Conservation (phyloP, 345 rosid species). For the Rhodomyrtus tomentosa region DNA sequence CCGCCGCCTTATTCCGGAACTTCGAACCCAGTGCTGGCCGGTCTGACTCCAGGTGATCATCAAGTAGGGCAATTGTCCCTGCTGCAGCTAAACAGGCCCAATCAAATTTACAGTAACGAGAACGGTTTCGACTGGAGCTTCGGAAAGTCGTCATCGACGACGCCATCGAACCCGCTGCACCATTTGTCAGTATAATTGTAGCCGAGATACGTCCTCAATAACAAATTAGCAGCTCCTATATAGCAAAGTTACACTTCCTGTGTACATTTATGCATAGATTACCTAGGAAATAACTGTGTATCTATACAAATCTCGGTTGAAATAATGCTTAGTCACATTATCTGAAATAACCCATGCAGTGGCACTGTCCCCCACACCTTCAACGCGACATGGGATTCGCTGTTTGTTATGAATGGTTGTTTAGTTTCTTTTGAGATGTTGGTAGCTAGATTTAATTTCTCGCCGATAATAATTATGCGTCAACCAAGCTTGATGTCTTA, state of each 20-base stretch:
- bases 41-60: not conserved
- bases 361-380: not conserved
- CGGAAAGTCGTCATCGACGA: slow-evolving; percentile 43
- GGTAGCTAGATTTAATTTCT: not conserved
- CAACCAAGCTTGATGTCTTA: not conserved
- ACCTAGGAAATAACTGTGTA: not conserved
- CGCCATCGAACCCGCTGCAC: slow-evolving; percentile 54
- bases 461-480: slow-evolving; percentile 15
- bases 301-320: not conserved
- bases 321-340: not conserved
- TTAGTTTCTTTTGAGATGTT: not conserved
- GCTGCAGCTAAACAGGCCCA: not conserved
- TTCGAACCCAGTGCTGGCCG: not conserved
- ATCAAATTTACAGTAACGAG: not conserved
- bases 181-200: slow-evolving; percentile 52
- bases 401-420: slow-evolving; percentile 1
- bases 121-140: slow-evolving; percentile 59
- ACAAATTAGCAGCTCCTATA: not conserved
- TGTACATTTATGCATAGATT: not conserved
- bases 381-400: not conserved
- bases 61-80: not conserved
- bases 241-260: not conserved
- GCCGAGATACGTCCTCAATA: not conserved
- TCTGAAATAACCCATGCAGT: not conserved
- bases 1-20: not conserved